These are phyloP conservation scores for Kwoniella sp. DNA, from an alignment of 768 basidiomycete species.

Conservation along the genomic window DNA sequence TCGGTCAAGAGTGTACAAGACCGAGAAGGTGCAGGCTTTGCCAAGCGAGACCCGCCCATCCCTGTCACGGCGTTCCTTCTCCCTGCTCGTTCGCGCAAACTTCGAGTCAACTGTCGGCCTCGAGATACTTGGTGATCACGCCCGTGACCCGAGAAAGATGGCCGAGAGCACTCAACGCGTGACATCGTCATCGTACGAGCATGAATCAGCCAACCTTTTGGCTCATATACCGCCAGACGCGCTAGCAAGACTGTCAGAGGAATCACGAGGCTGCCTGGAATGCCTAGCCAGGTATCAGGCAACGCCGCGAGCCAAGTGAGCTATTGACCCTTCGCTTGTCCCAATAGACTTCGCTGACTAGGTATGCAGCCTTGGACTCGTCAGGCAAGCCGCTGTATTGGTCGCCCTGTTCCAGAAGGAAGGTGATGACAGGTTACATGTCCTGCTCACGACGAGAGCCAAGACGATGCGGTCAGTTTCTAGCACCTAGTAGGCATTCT, in stretches of 20 bases:
- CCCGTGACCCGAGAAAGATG: too few species aligned
- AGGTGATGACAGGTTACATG: conserved; percentile 59
- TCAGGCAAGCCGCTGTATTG: conserved; percentile 70
- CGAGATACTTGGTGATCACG: too few species aligned
- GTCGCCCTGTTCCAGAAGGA: conserved; percentile 71
- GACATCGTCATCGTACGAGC: too few species aligned
- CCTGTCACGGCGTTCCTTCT: too few species aligned
- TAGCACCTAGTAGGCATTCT: too few species aligned
- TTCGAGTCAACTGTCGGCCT: too few species aligned
- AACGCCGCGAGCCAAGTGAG: conserved; percentile 34
- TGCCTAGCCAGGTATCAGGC: conserved; percentile 18
- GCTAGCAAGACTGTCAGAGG: conserved; percentile 21
- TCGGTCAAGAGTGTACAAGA: too few species aligned
- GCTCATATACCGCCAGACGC: not conserved
- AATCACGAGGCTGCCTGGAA: conserved; percentile 32
- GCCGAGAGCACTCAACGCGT: too few species aligned
- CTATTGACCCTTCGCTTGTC: not conserved
- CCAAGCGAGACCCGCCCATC: too few species aligned
- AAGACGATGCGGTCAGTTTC: conserved; percentile 49
- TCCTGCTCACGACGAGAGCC: conserved; percentile 80
- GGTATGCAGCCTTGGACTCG: conserved; percentile 18
- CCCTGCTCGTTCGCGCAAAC: too few species aligned
- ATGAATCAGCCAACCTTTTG: too few species aligned
- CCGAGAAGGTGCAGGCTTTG: too few species aligned
- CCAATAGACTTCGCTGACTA: not conserved